phyloP scores from a whole-genome alignment of 495 filamentous ascomycete species.

The Xylaria acuta region DNA sequence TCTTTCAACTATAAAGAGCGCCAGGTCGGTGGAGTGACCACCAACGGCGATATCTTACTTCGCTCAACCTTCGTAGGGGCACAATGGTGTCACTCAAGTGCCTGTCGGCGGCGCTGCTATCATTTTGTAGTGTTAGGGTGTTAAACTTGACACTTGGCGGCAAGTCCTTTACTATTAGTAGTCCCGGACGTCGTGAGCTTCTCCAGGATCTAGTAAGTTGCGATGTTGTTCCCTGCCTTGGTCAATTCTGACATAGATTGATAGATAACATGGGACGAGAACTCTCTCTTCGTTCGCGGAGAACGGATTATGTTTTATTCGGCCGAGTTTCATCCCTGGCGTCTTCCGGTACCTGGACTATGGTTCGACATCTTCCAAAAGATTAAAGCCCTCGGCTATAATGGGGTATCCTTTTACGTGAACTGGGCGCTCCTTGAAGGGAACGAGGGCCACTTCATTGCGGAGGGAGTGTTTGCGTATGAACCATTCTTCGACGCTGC shows the following conservation, averaged over 20 bases:
- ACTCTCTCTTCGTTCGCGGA: constrained; percentile 75
- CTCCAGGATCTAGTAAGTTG: constrained; percentile 19
- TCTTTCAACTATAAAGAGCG: neutral
- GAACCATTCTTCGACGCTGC: constrained; percentile 78
- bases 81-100: constrained; percentile 17
- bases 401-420: constrained; percentile 75
- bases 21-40: neutral
- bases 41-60: neutral
- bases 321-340: constrained; percentile 77
- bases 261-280: constrained; percentile 73
- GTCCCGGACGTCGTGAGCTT: constrained; percentile 16
- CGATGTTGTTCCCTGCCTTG: neutral
- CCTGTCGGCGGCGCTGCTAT: constrained; percentile 9
- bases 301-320: constrained; percentile 74
- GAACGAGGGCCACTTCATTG: constrained; percentile 69
- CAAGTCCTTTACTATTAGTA: constrained; percentile 6
- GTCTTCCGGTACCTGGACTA: constrained; percentile 73
- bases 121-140: neutral
- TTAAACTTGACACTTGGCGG: constrained; percentile 2
- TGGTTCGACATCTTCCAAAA: constrained; percentile 83
- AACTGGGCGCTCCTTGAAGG: constrained; percentile 85
- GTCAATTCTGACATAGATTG: constrained; percentile 17
- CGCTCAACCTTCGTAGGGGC: neutral
- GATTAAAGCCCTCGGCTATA: constrained; percentile 78
- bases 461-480: constrained; percentile 72